phyloP scores from a whole-genome alignment of 2,329 filamentous ascomycete species.

The Dendrostoma leiphaemia region DNA sequence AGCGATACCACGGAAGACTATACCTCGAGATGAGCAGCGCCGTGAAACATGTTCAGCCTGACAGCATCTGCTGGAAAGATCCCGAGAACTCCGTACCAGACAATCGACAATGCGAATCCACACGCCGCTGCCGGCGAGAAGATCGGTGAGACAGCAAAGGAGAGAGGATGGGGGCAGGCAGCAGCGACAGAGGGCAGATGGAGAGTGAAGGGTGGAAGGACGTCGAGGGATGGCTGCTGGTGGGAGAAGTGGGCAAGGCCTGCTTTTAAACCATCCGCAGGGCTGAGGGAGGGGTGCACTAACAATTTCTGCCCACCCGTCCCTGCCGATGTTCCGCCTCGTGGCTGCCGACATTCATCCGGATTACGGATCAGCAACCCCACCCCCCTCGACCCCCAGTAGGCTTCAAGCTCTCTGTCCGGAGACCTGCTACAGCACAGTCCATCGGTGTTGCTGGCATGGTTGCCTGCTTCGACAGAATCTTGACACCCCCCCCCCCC shows the following conservation, averaged over 20 bases:
- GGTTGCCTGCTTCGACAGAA: not conserved
- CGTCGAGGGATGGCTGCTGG: not conserved
- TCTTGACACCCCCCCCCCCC: not conserved
- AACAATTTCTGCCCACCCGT: slow-evolving; percentile 1
- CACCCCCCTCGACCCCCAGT: not conserved
- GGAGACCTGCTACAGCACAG: not conserved
- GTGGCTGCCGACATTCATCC: slow-evolving; percentile 7
- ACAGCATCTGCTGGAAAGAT: not conserved
- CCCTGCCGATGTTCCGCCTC: not conserved
- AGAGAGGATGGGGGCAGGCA: not conserved
- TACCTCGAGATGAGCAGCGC: not conserved
- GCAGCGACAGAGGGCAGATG: not conserved
- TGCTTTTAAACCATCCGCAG: slow-evolving; percentile 11
- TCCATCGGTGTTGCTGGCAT: not conserved
- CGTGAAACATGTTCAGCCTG: not conserved
- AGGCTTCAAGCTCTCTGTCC: not conserved
- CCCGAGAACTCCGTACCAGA: too few relatives aligned
- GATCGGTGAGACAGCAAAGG: not conserved
- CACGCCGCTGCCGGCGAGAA: too few relatives aligned
- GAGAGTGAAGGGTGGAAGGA: not conserved
- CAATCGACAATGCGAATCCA: too few relatives aligned
- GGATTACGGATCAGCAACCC: slow-evolving; percentile 6
- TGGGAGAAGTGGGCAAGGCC: slow-evolving; percentile 4
- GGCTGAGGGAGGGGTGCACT: not conserved
- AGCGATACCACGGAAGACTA: slow-evolving; percentile 1